Evolutionary conservation across 768 basidiomycete genomes (phyloP).

Genomic region (Leccinellum albellum): DNA sequence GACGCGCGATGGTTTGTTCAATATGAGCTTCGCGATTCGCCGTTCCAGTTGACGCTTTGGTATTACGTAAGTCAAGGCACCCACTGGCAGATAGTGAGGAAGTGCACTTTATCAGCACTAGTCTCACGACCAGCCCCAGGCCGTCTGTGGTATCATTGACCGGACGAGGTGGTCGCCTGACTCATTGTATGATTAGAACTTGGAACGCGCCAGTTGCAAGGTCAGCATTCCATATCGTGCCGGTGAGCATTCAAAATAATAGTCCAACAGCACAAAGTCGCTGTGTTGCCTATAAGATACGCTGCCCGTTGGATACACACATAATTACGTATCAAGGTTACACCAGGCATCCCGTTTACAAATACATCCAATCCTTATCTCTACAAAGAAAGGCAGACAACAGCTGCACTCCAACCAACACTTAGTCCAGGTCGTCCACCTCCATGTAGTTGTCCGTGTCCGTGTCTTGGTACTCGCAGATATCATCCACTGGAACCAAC

Average conservation of each 20-base stretch:
- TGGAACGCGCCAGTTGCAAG: neutral
- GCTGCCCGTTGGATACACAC: neutral
- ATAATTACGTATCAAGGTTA: neutral
- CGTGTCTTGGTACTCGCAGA: slow-evolving; percentile 32
- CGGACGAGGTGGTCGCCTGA: neutral
- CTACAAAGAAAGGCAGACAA: neutral
- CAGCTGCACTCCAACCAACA: neutral
- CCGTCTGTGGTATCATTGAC: too few relatives aligned
- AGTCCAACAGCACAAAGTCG: too few relatives aligned
- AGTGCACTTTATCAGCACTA: too few relatives aligned
- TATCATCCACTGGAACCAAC: slow-evolving; percentile 35
- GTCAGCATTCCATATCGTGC: neutral
- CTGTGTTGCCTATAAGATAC: too few relatives aligned
- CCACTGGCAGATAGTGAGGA: too few relatives aligned
- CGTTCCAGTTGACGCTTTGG: too few relatives aligned
- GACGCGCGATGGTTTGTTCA: too few relatives aligned
- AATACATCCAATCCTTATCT: slow-evolving; percentile 5
- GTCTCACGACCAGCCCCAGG: neutral
- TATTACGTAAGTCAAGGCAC: too few relatives aligned
- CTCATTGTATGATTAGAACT: neutral
- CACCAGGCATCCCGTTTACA: neutral
- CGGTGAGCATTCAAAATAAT: neutral
- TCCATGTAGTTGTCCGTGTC: slow-evolving; percentile 41
- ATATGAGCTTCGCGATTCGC: neutral
- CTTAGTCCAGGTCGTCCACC: slow-evolving; percentile 17